phyloP scores from a whole-genome alignment of 1,139 yeast species.

The Pichia sp. region DNA sequence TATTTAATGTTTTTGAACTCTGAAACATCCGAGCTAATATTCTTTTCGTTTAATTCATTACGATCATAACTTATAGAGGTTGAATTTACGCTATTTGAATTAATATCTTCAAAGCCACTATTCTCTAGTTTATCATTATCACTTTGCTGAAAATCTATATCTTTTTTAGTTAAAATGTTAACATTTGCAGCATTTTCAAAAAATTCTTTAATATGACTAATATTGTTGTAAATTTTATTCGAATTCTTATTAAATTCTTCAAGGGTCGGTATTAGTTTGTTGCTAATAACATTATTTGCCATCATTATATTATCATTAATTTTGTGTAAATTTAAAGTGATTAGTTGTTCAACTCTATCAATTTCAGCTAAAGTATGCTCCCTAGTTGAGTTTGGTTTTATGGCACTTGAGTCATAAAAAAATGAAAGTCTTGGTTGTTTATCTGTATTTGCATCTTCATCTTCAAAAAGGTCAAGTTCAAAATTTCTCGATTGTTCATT shows the following conservation, averaged over 20 bases:
- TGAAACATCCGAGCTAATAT: slow-evolving; percentile 6
- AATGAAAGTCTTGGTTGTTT: slow-evolving; percentile 26
- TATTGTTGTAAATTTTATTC: slow-evolving; percentile 52
- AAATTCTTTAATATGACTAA: slow-evolving; percentile 69
- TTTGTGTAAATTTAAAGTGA: slow-evolving; percentile 70
- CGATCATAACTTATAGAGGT: background rate
- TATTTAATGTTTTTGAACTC: slow-evolving; percentile 11
- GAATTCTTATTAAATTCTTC: slow-evolving; percentile 52
- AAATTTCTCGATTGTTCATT: background rate
- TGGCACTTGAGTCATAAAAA: slow-evolving; percentile 23
- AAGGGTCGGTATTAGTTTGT: slow-evolving; percentile 55
- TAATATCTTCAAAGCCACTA: background rate
- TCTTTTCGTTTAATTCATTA: background rate
- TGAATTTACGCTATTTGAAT: background rate
- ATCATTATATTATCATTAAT: slow-evolving; percentile 67
- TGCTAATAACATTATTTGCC: slow-evolving; percentile 59
- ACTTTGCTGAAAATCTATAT: slow-evolving; percentile 7
- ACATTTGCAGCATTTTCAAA: slow-evolving; percentile 71
- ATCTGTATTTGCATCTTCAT: slow-evolving; percentile 13
- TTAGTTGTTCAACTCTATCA: slow-evolving; percentile 74
- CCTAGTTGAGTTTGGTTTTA: slow-evolving; percentile 24
- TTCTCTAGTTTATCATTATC: background rate
- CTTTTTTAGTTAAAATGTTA: slow-evolving; percentile 25
- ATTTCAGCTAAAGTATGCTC: slow-evolving; percentile 37
- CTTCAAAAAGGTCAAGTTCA: background rate